Conservation (phyloP, 306 rosid species). For the Hippophae gyantsensis region DNA sequence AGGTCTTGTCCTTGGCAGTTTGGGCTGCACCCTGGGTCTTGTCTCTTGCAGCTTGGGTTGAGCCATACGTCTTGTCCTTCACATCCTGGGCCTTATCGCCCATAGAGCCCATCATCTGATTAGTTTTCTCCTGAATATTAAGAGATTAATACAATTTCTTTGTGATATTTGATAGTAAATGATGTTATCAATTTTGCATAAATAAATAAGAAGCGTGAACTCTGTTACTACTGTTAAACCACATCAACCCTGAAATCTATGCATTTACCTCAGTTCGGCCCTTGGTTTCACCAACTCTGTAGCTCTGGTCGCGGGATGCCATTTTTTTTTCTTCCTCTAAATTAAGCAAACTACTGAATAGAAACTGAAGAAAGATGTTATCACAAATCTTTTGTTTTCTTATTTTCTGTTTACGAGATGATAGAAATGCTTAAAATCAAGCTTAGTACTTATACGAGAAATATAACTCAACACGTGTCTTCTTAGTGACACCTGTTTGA, state of each 20-base stretch:
- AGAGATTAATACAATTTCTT: not conserved
- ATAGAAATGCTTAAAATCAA: too few relatives aligned
- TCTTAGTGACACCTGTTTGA: too few relatives aligned
- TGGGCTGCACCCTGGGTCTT: conserved; percentile 9
- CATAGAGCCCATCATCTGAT: conserved; percentile 28
- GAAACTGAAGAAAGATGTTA: too few relatives aligned
- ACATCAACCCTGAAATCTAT: too few relatives aligned
- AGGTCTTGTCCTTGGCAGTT: conserved; percentile 15
- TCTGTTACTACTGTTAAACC: too few relatives aligned
- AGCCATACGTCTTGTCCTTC: conserved; percentile 16
- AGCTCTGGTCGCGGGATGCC: conserved; percentile 39
- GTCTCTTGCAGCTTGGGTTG: conserved; percentile 8
- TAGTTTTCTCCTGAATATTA: conserved; percentile 29
- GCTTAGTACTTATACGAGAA: too few relatives aligned
- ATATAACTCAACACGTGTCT: too few relatives aligned
- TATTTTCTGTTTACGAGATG: too few relatives aligned
- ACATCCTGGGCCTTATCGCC: conserved; percentile 33
- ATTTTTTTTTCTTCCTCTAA: conserved; percentile 15
- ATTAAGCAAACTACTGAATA: too few relatives aligned
- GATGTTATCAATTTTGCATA: not conserved
- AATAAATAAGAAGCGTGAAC: too few relatives aligned
- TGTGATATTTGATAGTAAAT: not conserved
- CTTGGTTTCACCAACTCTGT: conserved; percentile 40
- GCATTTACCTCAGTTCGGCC: conserved; percentile 41
- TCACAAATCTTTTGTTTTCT: too few relatives aligned